Conservation (phyloP, 2,329 filamentous ascomycete species). For the Alternaria sp. region DNA sequence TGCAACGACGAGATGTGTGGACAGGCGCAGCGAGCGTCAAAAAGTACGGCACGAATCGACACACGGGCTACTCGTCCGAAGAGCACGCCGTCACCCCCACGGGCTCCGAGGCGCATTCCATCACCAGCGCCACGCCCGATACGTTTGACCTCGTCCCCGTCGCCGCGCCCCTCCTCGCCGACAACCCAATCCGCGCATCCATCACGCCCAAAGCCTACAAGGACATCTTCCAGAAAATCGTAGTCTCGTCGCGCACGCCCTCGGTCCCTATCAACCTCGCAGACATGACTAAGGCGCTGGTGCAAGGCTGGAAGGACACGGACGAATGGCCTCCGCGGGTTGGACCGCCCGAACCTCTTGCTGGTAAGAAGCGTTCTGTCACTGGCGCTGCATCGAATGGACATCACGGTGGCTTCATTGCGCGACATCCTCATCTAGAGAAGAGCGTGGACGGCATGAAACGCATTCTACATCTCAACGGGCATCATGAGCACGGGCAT, state of each 20-base stretch:
- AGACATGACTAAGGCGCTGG: conserved; percentile 81
- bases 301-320: conserved; percentile 90
- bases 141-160: conserved; percentile 69
- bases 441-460: conserved; percentile 57
- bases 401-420: conserved; percentile 42
- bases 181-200: conserved; percentile 78
- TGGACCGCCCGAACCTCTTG: conserved; percentile 58
- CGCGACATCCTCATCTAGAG: conserved; percentile 53
- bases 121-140: conserved; percentile 15
- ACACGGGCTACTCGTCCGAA: conserved; percentile 16
- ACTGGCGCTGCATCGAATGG: conserved; percentile 21
- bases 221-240: conserved; percentile 89
- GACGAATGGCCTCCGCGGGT: conserved; percentile 88
- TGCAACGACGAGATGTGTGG: conserved; percentile 82
- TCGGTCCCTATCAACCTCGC: conserved; percentile 87
- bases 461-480: conserved; percentile 54
- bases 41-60: conserved; percentile 35
- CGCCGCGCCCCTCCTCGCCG: conserved; percentile 74
- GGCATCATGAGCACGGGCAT: conserved; percentile 17
- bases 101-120: conserved; percentile 16
- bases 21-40: conserved; percentile 72
- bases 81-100: conserved; percentile 15
- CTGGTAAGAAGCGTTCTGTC: conserved; percentile 48
- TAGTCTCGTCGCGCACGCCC: conserved; percentile 80
- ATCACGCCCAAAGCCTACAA: conserved; percentile 79